Conservation (phyloP, 495 filamentous ascomycete genomes). For the Usnea hakonensis region DNA sequence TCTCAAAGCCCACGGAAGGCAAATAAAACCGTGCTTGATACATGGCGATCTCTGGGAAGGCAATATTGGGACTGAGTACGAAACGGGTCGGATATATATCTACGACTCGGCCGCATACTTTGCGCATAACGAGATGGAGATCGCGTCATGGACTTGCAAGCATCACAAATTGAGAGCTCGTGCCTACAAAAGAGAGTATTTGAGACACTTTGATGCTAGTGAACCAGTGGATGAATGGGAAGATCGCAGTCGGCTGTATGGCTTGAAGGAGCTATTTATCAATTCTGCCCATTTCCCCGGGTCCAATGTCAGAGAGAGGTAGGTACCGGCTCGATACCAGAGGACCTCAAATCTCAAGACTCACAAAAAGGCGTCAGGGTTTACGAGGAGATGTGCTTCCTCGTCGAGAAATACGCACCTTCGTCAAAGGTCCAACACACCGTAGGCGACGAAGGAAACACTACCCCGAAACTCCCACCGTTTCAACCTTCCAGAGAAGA, state of each 20-base stretch:
- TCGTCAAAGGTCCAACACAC: too few relatives aligned
- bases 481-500: too few relatives aligned
- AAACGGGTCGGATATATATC: conserved; percentile 29
- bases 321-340: too few relatives aligned
- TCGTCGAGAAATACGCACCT: conserved; percentile 18
- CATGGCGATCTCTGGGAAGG: conserved; percentile 45
- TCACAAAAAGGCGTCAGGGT: too few relatives aligned
- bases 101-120: conserved; percentile 43
- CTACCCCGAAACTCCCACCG: too few relatives aligned
- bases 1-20: conserved; percentile 34
- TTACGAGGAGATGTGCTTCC: conserved; percentile 20
- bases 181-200: conserved; percentile 15
- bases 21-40: conserved; percentile 36
- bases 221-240: conserved; percentile 23
- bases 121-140: conserved; percentile 40
- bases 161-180: neutral
- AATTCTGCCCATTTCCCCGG: too few relatives aligned
- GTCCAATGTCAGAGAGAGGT: too few relatives aligned
- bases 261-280: too few relatives aligned
- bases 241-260: conserved; percentile 20
- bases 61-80: conserved; percentile 32
- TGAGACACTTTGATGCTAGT: conserved; percentile 7
- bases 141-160: conserved; percentile 17
- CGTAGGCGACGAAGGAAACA: too few relatives aligned
- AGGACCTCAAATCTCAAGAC: too few relatives aligned